Conservation (phyloP, 148 eudicot genomes). For the Salicornia ramosissima region DNA sequence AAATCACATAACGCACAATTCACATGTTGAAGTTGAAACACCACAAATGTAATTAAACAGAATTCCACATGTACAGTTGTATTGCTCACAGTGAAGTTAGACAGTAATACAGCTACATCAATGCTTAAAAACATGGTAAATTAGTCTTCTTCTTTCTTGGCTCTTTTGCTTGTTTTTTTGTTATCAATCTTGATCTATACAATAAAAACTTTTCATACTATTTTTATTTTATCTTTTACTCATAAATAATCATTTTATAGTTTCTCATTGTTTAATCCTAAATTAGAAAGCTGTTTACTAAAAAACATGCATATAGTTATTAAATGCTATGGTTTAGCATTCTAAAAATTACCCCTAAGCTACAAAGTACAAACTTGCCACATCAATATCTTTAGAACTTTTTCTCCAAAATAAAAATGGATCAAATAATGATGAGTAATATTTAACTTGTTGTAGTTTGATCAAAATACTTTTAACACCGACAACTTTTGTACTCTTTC, state of each 20-base stretch:
- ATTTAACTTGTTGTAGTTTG: no score
- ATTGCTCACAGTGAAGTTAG: neutral
- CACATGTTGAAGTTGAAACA: neutral
- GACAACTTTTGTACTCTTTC: no score
- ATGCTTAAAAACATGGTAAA: neutral
- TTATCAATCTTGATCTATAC: no score
- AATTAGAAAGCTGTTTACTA: conserved; percentile 9
- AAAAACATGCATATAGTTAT: neutral
- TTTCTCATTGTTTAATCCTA: conserved; percentile 1
- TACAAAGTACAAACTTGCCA: neutral
- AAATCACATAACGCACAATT: neutral
- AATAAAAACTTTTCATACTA: no score
- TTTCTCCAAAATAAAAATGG: no score
- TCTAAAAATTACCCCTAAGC: neutral
- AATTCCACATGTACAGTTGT: neutral
- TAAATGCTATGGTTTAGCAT: neutral
- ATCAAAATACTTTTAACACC: no score
- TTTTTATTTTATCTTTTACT: no score
- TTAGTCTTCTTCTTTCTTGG: neutral
- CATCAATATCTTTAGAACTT: no score
- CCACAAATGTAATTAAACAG: neutral
- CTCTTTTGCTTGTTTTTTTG: neutral
- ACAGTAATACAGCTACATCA: neutral
- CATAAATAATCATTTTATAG: no score
- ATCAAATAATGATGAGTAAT: no score